phyloP scores from a whole-genome alignment of 2,329 filamentous ascomycete genomes.

The Exserohilum rostratum region DNA sequence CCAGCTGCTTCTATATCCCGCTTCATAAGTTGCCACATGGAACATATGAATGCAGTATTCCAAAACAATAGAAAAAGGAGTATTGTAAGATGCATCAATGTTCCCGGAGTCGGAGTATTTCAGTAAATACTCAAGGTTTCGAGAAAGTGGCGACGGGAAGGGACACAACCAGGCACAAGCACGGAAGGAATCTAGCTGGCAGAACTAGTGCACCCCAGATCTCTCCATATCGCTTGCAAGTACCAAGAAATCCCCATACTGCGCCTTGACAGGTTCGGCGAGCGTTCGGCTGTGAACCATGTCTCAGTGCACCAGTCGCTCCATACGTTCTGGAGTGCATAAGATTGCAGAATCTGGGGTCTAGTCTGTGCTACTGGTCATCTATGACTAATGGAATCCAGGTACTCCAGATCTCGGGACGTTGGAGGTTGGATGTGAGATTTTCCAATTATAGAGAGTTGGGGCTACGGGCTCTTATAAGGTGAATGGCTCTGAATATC shows the following conservation, averaged over 20 bases:
- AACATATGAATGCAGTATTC: too few species aligned
- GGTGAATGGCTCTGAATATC: neutral
- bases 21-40: too few species aligned
- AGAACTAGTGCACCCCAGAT: conserved; percentile 6
- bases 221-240: conserved; percentile 7
- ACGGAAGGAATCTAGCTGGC: neutral
- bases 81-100: too few species aligned
- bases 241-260: conserved; percentile 19
- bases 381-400: conserved; percentile 13
- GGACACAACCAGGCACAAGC: neutral
- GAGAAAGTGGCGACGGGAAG: neutral
- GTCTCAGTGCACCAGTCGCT: conserved; percentile 22
- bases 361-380: conserved; percentile 23
- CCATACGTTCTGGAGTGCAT: conserved; percentile 36
- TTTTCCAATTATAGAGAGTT: neutral
- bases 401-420: neutral
- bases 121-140: too few species aligned
- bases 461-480: too few species aligned
- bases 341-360: conserved; percentile 34
- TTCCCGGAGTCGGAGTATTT: too few species aligned
- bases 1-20: too few species aligned
- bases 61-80: too few species aligned
- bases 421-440: neutral
- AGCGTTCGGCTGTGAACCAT: conserved; percentile 17
- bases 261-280: conserved; percentile 15